Conservation (phyloP, 768 basidiomycete genomes). For the Tylopilus plumbeoviolaceoides region DNA sequence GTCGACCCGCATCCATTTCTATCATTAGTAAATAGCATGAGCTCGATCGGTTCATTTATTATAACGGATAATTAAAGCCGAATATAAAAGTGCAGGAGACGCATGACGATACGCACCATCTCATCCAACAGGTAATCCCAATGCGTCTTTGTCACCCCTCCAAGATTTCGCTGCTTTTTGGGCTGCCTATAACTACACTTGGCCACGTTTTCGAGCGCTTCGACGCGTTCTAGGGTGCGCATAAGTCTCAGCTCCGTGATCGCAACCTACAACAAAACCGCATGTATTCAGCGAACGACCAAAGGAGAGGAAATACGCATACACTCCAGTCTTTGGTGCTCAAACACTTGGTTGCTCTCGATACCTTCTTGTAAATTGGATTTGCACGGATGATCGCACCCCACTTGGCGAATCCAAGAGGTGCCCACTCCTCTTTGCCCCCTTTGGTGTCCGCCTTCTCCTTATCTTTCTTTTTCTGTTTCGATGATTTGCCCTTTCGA, state of each 20-base stretch:
- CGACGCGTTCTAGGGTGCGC: conserved; percentile 81
- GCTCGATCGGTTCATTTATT: background rate
- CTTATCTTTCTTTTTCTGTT: conserved; percentile 51
- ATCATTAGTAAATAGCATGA: conserved; percentile 11
- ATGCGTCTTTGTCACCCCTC: conserved; percentile 73
- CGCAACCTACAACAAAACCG: conserved; percentile 51
- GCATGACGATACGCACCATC: conserved; percentile 57
- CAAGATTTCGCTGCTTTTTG: conserved; percentile 84
- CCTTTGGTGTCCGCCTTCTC: conserved; percentile 47
- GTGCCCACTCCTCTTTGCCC: conserved; percentile 58
- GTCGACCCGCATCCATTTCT: conserved; percentile 98
- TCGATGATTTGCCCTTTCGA: conserved; percentile 45
- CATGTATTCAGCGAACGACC: background rate
- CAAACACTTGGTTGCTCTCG: conserved; percentile 71
- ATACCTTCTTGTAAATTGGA: conserved; percentile 66
- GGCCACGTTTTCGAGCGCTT: conserved; percentile 71
- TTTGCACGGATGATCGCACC: conserved; percentile 71
- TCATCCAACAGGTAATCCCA: conserved; percentile 98
- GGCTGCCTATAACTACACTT: conserved; percentile 94
- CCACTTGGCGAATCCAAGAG: conserved; percentile 69
- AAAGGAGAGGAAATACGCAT: conserved; percentile 31
- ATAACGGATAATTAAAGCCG: background rate
- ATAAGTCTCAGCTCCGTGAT: conserved; percentile 74
- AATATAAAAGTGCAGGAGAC: background rate
- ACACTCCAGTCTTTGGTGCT: conserved; percentile 82